Evolutionary conservation across 2,329 filamentous ascomycete species (phyloP).

Genomic region (Ramularia collo-cygni): DNA sequence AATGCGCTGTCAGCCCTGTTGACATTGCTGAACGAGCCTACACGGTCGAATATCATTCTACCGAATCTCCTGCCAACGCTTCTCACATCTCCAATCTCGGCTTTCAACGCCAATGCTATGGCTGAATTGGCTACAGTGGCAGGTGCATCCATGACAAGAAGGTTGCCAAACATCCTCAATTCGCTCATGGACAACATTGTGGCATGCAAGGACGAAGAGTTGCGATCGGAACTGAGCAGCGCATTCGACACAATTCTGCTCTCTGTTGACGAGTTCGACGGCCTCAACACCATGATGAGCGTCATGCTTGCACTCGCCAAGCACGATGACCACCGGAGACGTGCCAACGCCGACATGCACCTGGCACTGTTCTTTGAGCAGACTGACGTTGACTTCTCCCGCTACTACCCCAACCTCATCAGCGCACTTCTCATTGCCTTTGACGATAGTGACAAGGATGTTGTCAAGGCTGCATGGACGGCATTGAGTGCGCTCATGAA

Average conservation of each 20-base stretch:
- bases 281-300: slow-evolving; percentile 92
- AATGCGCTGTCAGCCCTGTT: slow-evolving; percentile 89
- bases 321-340: slow-evolving; percentile 82
- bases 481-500: slow-evolving; percentile 84
- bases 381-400: slow-evolving; percentile 79
- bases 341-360: slow-evolving; percentile 70
- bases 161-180: slow-evolving; percentile 84
- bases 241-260: slow-evolving; percentile 86
- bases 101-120: slow-evolving; percentile 90
- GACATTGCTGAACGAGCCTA: slow-evolving; percentile 87
- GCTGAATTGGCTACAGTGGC: slow-evolving; percentile 91
- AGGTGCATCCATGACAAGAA: slow-evolving; percentile 80
- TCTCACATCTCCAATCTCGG: slow-evolving; percentile 79
- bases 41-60: slow-evolving; percentile 89
- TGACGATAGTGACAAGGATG: slow-evolving; percentile 73
- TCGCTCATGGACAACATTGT: slow-evolving; percentile 91
- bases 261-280: slow-evolving; percentile 93
- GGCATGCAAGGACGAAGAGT: slow-evolving; percentile 64
- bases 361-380: slow-evolving; percentile 79
- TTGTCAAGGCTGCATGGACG: slow-evolving; percentile 84
- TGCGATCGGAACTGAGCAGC: slow-evolving; percentile 64
- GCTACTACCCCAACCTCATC: slow-evolving; percentile 94
- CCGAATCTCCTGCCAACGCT: slow-evolving; percentile 94
- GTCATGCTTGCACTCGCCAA: slow-evolving; percentile 82
- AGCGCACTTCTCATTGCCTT: slow-evolving; percentile 86